Conservation (phyloP, 495 filamentous ascomycete genomes). For the Penicillium verhagenii region DNA sequence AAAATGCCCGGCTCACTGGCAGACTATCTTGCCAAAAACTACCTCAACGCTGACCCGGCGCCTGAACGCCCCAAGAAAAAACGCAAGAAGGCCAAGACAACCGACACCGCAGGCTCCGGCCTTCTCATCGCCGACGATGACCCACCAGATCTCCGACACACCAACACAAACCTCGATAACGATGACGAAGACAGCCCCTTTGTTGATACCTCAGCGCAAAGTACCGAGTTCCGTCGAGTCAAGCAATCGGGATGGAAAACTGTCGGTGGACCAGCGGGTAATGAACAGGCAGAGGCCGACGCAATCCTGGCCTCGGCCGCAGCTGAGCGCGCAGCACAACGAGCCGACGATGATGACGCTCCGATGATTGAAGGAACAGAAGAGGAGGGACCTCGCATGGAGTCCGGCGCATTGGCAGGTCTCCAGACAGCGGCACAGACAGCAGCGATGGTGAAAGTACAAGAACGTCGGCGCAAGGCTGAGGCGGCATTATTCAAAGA, state of each 20-base stretch:
- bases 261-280: constrained; percentile 49
- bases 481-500: constrained; percentile 45
- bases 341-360: constrained; percentile 47
- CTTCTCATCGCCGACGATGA: constrained; percentile 94
- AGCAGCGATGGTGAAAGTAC: constrained; percentile 73
- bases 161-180: constrained; percentile 35
- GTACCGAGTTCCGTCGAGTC: constrained; percentile 70
- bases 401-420: constrained; percentile 80
- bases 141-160: constrained; percentile 63
- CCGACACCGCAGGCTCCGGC: constrained; percentile 51
- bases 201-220: constrained; percentile 48
- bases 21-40: constrained; percentile 91
- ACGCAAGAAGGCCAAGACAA: constrained; percentile 79
- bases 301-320: constrained; percentile 77
- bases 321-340: constrained; percentile 53
- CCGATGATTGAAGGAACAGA: constrained; percentile 33
- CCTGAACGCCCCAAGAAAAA: constrained; percentile 67
- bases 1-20: constrained; percentile 57
- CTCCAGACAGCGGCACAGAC: constrained; percentile 78
- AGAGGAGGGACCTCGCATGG: constrained; percentile 56
- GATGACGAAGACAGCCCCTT: constrained; percentile 43
- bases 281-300: constrained; percentile 66
- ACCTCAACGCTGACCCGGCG: constrained; percentile 72
- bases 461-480: constrained; percentile 52
- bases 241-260: constrained; percentile 81